Conservation (phyloP, 106 monocot species). For the Narthecium ossifragum region DNA sequence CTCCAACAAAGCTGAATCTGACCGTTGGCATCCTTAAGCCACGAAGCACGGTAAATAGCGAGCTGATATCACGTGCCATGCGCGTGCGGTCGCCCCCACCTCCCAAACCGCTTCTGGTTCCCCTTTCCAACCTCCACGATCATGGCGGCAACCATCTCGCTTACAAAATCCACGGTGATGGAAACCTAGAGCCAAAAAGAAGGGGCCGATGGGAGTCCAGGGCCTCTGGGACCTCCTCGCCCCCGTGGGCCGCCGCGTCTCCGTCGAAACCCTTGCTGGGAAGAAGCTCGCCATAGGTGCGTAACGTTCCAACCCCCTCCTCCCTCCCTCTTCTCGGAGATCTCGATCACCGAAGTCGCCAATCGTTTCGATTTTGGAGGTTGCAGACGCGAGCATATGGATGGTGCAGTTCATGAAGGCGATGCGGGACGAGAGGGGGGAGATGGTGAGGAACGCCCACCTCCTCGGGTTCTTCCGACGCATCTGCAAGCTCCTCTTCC, state of each 20-base stretch:
- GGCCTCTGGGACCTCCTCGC: constrained; percentile 92
- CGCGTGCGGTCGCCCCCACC: no score
- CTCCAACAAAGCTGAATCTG: no score
- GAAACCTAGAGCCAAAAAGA: background rate
- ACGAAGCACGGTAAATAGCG: no score
- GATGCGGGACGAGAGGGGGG: constrained; percentile 92
- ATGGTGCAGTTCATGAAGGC: constrained; percentile 99
- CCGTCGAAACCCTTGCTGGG: constrained; percentile 97
- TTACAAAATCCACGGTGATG: no score
- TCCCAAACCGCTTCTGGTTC: no score
- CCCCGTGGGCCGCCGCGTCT: constrained; percentile 95
- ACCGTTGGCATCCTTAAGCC: no score
- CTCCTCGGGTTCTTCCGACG: constrained; percentile 92
- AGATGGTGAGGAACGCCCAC: constrained; percentile 92
- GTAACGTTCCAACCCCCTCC: background rate
- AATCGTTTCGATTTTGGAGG: background rate
- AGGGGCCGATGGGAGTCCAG: constrained; percentile 74
- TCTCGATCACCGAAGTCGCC: background rate
- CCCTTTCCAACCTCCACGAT: background rate
- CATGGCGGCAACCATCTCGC: background rate
- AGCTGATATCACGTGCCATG: no score
- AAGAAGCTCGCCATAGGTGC: constrained; percentile 82
- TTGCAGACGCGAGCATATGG: constrained; percentile 96
- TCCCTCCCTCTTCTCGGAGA: background rate
- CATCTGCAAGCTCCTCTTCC: constrained; percentile 96